A percentile compares a stretch with the other conserved stretches of the same genome.
phyloP scores from a whole-genome alignment of 2,329 filamentous ascomycete species.

The Claviceps citrina region DNA sequence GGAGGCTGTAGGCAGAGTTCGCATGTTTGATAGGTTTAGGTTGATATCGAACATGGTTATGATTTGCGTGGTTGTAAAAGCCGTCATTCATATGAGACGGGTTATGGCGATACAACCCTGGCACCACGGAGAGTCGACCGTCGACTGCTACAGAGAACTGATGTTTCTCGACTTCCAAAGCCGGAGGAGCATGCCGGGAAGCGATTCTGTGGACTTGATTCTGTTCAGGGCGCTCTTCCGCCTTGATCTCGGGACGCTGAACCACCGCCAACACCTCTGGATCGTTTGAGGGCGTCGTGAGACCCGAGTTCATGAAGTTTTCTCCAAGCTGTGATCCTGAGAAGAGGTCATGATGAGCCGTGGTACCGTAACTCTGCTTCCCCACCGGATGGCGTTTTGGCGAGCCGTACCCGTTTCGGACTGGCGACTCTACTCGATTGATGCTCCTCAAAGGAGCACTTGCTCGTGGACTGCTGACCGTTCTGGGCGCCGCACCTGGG shows the following conservation, averaged over 20 bases:
- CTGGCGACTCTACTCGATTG: slow-evolving; percentile 12
- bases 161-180: slow-evolving; percentile 1
- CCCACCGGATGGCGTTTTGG: slow-evolving; percentile 8
- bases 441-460: slow-evolving; percentile 7
- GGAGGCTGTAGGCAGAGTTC: slow-evolving; percentile 9
- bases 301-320: slow-evolving; percentile 23
- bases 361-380: neutral
- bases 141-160: slow-evolving; percentile 3
- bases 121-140: slow-evolving; percentile 18
- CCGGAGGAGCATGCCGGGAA: slow-evolving; percentile 1
- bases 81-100: slow-evolving; percentile 19
- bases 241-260: slow-evolving; percentile 5
- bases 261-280: slow-evolving; percentile 7
- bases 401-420: slow-evolving; percentile 2
- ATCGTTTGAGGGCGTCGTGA: slow-evolving; percentile 22
- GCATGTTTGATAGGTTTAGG: slow-evolving; percentile 9
- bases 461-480: slow-evolving; percentile 1
- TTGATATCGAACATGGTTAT: slow-evolving; percentile 8
- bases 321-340: slow-evolving; percentile 24
- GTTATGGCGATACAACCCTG: slow-evolving; percentile 12
- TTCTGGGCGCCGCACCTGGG: slow-evolving; percentile 14
- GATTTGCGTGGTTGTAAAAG: slow-evolving; percentile 15
- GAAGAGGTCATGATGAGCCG: slow-evolving; percentile 15
- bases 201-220: slow-evolving; percentile 1
- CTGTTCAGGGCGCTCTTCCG: neutral